Evolutionary conservation across 352 stramenopile species (phyloP).

Genomic region (Phytophthora rubi): DNA sequence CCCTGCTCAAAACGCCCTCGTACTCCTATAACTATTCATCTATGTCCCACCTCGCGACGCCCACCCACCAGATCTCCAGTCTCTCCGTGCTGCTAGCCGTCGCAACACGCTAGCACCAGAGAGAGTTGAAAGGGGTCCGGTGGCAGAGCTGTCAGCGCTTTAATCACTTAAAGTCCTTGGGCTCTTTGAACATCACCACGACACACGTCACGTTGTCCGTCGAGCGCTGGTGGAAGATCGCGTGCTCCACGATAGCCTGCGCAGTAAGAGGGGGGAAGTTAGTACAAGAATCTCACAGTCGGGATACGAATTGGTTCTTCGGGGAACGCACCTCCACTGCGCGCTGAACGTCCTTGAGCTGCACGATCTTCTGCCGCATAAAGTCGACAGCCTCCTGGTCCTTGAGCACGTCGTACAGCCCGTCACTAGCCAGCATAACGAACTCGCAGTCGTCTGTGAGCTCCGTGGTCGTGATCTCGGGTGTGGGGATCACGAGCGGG

Average conservation of each 20-base stretch:
- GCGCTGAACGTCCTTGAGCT: constrained; percentile 79
- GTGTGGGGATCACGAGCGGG: constrained; percentile 79
- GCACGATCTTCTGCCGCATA: constrained; percentile 68
- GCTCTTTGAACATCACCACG: constrained; percentile 85
- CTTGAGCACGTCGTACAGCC: constrained; percentile 84
- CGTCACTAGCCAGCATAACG: constrained; percentile 79
- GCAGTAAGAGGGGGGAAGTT: constrained; percentile 4
- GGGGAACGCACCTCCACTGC: constrained; percentile 65
- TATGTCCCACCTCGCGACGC: constrained; percentile 28
- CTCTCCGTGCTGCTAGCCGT: not conserved
- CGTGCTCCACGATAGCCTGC: constrained; percentile 78
- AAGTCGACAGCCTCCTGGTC: constrained; percentile 86
- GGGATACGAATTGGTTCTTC: not conserved
- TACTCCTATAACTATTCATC: constrained; percentile 51
- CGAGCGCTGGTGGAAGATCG: constrained; percentile 85
- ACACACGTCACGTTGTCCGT: constrained; percentile 88
- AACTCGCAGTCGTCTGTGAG: constrained; percentile 83
- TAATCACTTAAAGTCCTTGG: constrained; percentile 51
- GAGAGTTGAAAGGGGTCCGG: not conserved
- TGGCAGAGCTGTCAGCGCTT: constrained; percentile 9
- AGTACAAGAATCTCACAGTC: not conserved
- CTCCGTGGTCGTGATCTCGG: constrained; percentile 78
- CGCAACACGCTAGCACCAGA: not conserved
- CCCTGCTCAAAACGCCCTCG: constrained; percentile 36
- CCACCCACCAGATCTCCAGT: constrained; percentile 8